Evolutionary conservation across 2,329 filamentous ascomycete species (phyloP).

Genomic region (Aspergillus versicolor): DNA sequence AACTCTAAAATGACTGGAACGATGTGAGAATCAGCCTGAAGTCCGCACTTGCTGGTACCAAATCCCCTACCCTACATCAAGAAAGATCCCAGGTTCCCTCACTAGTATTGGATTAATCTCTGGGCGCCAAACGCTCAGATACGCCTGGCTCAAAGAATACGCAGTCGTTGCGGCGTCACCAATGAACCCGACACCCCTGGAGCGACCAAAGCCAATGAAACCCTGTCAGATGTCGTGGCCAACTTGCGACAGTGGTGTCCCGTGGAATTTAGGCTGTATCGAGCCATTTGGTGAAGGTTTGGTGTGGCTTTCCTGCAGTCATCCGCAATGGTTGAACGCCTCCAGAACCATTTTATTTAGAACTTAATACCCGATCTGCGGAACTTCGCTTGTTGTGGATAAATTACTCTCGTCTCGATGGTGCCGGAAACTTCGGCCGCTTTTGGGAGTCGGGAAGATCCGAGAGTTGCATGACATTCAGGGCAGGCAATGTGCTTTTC

Average conservation of each 20-base stretch:
- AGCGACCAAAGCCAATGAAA: not conserved
- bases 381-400: not conserved
- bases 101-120: not conserved
- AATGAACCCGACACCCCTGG: not conserved
- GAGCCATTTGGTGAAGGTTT: not conserved
- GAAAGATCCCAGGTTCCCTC: not conserved
- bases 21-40: not conserved
- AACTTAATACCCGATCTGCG: not conserved
- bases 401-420: not conserved
- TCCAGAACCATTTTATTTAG: not conserved
- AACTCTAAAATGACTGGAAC: slow-evolving; percentile 1
- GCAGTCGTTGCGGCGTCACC: not conserved
- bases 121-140: not conserved
- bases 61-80: not conserved
- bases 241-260: not conserved
- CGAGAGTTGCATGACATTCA: slow-evolving; percentile 1
- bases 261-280: not conserved
- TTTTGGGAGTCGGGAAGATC: slow-evolving; percentile 12
- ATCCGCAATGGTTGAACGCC: not conserved
- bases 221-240: not conserved
- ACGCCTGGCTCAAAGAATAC: not conserved
- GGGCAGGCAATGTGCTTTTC: not conserved
- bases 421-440: not conserved
- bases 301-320: not conserved
- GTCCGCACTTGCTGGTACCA: not conserved